phyloP scores from a whole-genome alignment of 345 rosid genomes.

The Cardamine chenopodiifolia region DNA sequence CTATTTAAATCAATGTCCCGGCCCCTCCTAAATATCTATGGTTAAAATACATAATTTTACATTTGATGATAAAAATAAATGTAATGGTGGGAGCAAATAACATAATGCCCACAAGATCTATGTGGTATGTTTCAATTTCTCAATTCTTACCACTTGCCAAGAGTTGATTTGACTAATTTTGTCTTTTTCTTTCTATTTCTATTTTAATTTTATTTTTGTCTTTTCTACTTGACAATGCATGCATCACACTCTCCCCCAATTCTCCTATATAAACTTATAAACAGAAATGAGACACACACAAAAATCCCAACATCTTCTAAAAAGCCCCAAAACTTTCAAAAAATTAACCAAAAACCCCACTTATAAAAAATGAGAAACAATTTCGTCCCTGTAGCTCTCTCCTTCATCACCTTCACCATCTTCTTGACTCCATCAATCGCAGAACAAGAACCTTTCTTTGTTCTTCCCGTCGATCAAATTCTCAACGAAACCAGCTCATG shows the following conservation, averaged over 20 bases:
- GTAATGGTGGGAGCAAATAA: conserved; percentile 21
- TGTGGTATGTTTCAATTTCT: neutral
- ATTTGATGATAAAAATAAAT: neutral
- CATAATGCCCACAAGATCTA: conserved; percentile 20
- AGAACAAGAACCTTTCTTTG: conserved; percentile 8
- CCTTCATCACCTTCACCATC: conserved; percentile 19
- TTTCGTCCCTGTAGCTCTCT: conserved; percentile 29
- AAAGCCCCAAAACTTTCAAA: neutral
- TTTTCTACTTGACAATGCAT: neutral
- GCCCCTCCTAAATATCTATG: neutral
- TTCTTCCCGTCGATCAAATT: conserved; percentile 1
- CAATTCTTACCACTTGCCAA: conserved; percentile 30
- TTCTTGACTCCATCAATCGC: conserved; percentile 18
- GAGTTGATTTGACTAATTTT: conserved; percentile 7
- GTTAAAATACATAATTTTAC: conserved; percentile 5
- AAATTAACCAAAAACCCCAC: neutral
- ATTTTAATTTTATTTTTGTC: neutral
- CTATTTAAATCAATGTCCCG: neutral
- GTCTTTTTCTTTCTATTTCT: neutral
- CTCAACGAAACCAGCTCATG: conserved; percentile 41
- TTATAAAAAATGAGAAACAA: conserved; percentile 28
- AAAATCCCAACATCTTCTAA: conserved; percentile 14
- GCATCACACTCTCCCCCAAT: neutral
- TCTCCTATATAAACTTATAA: conserved; percentile 27
- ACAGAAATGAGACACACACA: conserved; percentile 1